Percentiles rank a stretch among this genome's conserved stretches.
Conservation (phyloP, 2,329 filamentous ascomycete species). For the Didymella lethalis region DNA sequence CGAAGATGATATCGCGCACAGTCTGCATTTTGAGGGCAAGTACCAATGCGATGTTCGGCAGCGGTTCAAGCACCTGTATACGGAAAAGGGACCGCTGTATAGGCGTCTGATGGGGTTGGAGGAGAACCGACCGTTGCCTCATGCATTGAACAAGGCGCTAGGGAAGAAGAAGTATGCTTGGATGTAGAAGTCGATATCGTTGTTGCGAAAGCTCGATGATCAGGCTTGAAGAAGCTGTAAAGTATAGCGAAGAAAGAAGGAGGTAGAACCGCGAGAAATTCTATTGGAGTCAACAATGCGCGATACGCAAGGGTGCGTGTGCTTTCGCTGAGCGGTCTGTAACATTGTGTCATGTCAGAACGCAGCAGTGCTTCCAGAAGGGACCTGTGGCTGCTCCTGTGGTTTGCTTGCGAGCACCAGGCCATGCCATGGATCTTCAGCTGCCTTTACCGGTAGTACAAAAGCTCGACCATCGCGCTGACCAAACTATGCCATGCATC, state of each 20-base stretch:
- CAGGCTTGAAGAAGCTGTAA: neutral
- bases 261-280: neutral
- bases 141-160: slow-evolving; percentile 1
- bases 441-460: neutral
- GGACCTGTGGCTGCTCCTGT: no score
- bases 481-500: neutral
- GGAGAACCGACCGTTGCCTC: neutral
- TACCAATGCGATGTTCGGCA: slow-evolving; percentile 4
- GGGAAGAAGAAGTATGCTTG: slow-evolving; percentile 9
- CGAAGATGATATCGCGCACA: slow-evolving; percentile 9
- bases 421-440: neutral
- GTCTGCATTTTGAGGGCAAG: slow-evolving; percentile 5
- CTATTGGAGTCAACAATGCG: neutral
- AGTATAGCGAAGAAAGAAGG: neutral
- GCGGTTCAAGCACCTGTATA: slow-evolving; percentile 3
- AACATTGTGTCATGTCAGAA: neutral
- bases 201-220: neutral
- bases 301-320: neutral
- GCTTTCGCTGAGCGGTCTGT: neutral
- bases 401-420: slow-evolving; percentile 4
- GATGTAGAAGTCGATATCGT: neutral
- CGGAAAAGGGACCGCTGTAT: slow-evolving; percentile 9
- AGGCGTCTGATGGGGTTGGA: slow-evolving; percentile 8
- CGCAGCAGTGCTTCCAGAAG: neutral
- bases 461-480: neutral